These are phyloP conservation scores for Microthlaspi erraticum DNA, from an alignment of 345 rosid genomes.

Conservation along the genomic window DNA sequence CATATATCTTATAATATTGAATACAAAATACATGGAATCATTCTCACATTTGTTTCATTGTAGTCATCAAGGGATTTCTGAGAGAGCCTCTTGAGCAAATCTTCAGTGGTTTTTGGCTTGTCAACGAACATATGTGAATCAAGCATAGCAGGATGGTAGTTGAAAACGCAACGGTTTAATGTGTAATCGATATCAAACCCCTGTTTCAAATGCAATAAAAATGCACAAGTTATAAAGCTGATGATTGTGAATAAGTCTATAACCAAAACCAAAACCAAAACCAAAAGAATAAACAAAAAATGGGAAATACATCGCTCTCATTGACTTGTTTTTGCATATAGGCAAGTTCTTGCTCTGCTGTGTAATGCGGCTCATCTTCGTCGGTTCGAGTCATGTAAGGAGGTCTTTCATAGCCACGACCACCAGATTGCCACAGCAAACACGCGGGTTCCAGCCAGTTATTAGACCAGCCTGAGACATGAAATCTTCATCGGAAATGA, in stretches of 20 bases:
- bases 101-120: neutral
- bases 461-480: neutral
- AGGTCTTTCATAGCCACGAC: neutral
- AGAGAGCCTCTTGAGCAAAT: conserved; percentile 5
- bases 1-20: neutral
- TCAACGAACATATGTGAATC: neutral
- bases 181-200: conserved; percentile 26
- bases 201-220: neutral
- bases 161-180: conserved; percentile 11
- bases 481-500: too few relatives aligned
- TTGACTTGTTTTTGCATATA: neutral
- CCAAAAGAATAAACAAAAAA: too few relatives aligned
- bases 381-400: neutral
- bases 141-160: conserved; percentile 11
- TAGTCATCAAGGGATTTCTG: neutral
- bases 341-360: neutral
- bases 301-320: neutral
- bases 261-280: too few relatives aligned
- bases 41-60: neutral
- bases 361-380: too few relatives aligned
- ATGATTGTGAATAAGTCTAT: too few relatives aligned
- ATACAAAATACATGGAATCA: neutral
- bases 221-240: too few relatives aligned
- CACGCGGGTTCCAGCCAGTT: neutral
- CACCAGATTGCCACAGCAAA: neutral